Percentiles rank a stretch among this genome's conserved stretches.
Evolutionary conservation across 352 stramenopile species (phyloP).

Genomic region (Globisporangium okanoganense): DNA sequence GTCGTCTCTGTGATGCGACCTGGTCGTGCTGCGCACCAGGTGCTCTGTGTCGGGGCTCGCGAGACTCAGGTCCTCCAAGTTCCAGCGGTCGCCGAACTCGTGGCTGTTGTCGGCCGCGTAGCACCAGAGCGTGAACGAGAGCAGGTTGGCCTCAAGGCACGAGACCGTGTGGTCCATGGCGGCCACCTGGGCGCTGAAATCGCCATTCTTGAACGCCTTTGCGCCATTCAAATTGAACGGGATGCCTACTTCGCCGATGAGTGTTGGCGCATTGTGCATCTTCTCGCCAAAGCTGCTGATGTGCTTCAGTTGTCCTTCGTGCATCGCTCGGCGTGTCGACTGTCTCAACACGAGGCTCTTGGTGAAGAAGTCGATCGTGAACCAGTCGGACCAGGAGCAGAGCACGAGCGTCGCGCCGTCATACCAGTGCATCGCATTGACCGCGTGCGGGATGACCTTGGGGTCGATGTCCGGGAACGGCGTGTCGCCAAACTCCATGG

Average conservation of each 20-base stretch:
- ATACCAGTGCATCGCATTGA: conserved; percentile 91
- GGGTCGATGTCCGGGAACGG: conserved; percentile 66
- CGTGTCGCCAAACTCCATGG: conserved; percentile 61
- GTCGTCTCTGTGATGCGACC: conserved; percentile 25
- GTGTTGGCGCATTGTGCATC: conserved; percentile 53
- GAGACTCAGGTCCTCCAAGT: conserved; percentile 83
- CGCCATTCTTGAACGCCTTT: conserved; percentile 33
- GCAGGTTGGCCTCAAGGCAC: conserved; percentile 65
- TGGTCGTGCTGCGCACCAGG: conserved; percentile 2
- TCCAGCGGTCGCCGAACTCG: conserved; percentile 82
- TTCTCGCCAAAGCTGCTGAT: conserved; percentile 53
- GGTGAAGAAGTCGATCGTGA: conserved; percentile 65
- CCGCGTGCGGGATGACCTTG: conserved; percentile 46
- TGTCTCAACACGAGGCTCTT: conserved; percentile 61
- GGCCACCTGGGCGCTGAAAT: conserved; percentile 45
- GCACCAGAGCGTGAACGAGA: conserved; percentile 90
- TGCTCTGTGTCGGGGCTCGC: conserved; percentile 37
- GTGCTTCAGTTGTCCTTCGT: conserved; percentile 48
- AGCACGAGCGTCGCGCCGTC: conserved; percentile 88
- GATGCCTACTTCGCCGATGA: conserved; percentile 73
- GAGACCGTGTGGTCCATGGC: conserved; percentile 76
- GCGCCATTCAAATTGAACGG: conserved; percentile 67
- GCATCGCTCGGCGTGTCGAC: conserved; percentile 33
- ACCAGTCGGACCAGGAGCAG: conserved; percentile 58
- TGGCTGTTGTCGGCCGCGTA: conserved; percentile 85